Conservation (phyloP, 495 filamentous ascomycete species). For the Neurospora sp. region DNA sequence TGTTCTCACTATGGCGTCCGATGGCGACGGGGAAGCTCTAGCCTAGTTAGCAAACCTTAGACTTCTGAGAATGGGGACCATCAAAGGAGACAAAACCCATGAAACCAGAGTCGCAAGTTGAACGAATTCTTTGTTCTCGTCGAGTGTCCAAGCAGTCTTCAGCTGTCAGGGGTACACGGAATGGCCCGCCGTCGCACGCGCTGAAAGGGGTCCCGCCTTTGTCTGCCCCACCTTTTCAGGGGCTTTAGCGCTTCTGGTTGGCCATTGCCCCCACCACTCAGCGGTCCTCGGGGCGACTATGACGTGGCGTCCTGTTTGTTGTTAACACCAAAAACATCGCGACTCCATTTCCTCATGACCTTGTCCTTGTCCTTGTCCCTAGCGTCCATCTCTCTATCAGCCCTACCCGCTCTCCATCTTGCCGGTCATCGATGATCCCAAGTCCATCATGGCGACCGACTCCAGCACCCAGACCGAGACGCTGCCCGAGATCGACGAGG, state of each 20-base stretch:
- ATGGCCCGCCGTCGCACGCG: neutral
- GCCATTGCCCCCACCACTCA: neutral
- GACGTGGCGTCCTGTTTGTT: neutral
- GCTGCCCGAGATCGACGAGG: neutral
- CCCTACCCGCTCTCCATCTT: neutral
- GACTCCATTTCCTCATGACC: neutral
- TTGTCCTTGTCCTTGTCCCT: neutral
- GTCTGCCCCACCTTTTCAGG: neutral
- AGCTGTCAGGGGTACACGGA: neutral
- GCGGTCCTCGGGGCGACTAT: neutral
- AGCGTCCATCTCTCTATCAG: neutral
- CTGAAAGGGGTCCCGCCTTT: neutral
- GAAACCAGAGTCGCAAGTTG: neutral
- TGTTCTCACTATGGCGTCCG: neutral
- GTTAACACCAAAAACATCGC: neutral
- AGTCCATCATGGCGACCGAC: neutral
- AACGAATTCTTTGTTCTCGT: neutral
- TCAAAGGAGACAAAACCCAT: neutral
- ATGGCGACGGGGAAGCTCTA: neutral
- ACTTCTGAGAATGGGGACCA: neutral
- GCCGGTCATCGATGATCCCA: neutral
- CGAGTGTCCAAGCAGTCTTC: neutral
- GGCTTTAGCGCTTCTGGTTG: neutral
- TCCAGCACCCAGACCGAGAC: neutral
- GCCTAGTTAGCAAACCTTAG: neutral